Evolutionary conservation across 257 asterid species (phyloP), one percentile per base, ranked within the genome.

Genomic region (Petunia secreta): DNA sequence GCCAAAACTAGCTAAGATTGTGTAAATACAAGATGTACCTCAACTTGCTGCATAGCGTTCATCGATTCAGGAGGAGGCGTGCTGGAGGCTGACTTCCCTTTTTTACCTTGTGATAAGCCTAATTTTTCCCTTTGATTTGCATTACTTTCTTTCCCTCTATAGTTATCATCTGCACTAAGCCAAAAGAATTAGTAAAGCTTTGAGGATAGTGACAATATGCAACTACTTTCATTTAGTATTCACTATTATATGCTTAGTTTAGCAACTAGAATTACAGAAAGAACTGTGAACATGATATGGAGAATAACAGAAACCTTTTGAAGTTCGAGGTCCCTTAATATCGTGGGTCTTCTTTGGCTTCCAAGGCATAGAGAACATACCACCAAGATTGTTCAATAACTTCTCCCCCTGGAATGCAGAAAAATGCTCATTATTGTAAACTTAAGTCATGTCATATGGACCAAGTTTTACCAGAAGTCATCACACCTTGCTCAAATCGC

Each of bases 331-430:
- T 65, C 98, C 99, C 1, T 83, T 82, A 68, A 96, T 91, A 3
- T 84, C 88, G 75, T 58, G 82, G 2, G 89, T 84, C 89, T 94
- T 96, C 91, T 94, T 96, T 8, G 97, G 93, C 83, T 89, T 96
- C 99, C 99, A 94, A 13, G 98, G 93, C 97, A 62, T 92, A 1
- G 98, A 90, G 69, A 96, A 96, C 99, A 96, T 96, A 67, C 99
- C 98, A 3, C 98, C 98, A 37, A 96, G 97, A 86, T 85, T 90
- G 67, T 90, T 93, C 92, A 96, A 81, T 85, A 96, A 81, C 85
- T 92, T 96, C 85, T 96, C 98, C 14, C 99, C 99, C 98, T 96
- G 75, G 14, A 81, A 78, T 82, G 39, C 37, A 53, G 46, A 11
- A 59, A 77, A 46, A 36, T 3, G n/a, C 44, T 74, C 38, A 8